These are phyloP conservation scores for Ascochyta koolunga DNA, from an alignment of 2,329 filamentous ascomycete species.

Conservation along the genomic window DNA sequence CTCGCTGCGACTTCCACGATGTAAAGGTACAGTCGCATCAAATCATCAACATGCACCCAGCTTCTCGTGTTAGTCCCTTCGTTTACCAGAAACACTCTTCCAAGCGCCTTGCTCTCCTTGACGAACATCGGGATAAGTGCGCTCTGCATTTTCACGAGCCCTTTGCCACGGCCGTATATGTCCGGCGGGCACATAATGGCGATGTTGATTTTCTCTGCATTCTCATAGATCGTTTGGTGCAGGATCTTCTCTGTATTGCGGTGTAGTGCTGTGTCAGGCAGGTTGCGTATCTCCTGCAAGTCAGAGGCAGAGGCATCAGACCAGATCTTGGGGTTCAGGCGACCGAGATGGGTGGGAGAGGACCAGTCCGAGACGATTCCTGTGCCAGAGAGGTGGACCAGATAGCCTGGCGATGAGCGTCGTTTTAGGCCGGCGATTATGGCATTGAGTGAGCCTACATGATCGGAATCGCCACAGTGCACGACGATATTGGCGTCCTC, in stretches of 20 bases:
- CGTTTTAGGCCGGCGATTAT: slow-evolving; percentile 58
- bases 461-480: slow-evolving; percentile 39
- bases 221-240: slow-evolving; percentile 52
- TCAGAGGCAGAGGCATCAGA: slow-evolving; percentile 63
- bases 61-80: slow-evolving; percentile 63
- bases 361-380: slow-evolving; percentile 58
- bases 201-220: slow-evolving; percentile 48
- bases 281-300: slow-evolving; percentile 57
- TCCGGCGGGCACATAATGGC: slow-evolving; percentile 67
- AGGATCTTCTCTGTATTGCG: slow-evolving; percentile 73
- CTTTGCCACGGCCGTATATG: slow-evolving; percentile 66
- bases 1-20: slow-evolving; percentile 61
- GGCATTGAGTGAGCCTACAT: slow-evolving; percentile 47
- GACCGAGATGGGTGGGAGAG: slow-evolving; percentile 38
- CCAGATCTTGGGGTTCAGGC: slow-evolving; percentile 54
- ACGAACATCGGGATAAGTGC: slow-evolving; percentile 51
- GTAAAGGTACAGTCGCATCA: slow-evolving; percentile 60
- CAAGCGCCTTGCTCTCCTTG: slow-evolving; percentile 45
- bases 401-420: slow-evolving; percentile 53
- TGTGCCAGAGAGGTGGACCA: slow-evolving; percentile 61
- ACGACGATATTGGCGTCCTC: slow-evolving; percentile 59
- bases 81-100: slow-evolving; percentile 54
- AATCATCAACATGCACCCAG: slow-evolving; percentile 63
- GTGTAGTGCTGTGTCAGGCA: slow-evolving; percentile 65
- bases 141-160: slow-evolving; percentile 56